Evolutionary conservation across 2,329 filamentous ascomycete species (phyloP), one percentile per base, ranked within the genome.

Genomic region (Penicillium oxalicum): DNA sequence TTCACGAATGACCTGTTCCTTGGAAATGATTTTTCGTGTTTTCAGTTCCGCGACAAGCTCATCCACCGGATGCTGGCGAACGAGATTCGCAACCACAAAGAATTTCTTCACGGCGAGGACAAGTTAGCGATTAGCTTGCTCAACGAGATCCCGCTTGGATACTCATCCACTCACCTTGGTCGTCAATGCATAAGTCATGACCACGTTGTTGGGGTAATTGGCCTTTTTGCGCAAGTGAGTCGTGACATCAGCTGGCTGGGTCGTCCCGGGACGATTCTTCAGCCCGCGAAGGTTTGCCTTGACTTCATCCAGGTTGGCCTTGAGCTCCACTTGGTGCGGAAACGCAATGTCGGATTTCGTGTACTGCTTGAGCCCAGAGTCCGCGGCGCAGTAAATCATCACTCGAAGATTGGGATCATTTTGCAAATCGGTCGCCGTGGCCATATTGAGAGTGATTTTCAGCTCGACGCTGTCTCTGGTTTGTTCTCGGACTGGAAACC

Each of bases 191-290:
- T 96, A 98, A 36, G 89, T 95, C 68, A 98, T 84, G 49, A 87
- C 81, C 52, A 98, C 74, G 43, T 76, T 82, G 64, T 97, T 97
- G 46, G 74, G 73, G 63, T 91, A 94, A 38, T 77, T 77, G 13
- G 76, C 63, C 9, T 83, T 80, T 54, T 81, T 83, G 28, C 88
- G 80, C 40, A 97, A 74, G 51, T 82, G 78, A 55, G 80, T 75
- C 6, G 93, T 98, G 53, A 98, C 86, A 70, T 98, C 93, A 40
- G 88, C 90, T 6, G 93, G 93, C 61, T 89, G 84, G 36, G 93
- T 98, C 39, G 93, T 94, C 24, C 93, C 93, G 5, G 91, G 88
- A 68, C 93, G 95, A 68, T 95, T 96, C 71, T 98, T 98, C 53
- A 98, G 71, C 4, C 93, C 93, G 58, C 93, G 87, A 57, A 95